phyloP scores from a whole-genome alignment of 208 protist species.

The Leishmania turanica region DNA sequence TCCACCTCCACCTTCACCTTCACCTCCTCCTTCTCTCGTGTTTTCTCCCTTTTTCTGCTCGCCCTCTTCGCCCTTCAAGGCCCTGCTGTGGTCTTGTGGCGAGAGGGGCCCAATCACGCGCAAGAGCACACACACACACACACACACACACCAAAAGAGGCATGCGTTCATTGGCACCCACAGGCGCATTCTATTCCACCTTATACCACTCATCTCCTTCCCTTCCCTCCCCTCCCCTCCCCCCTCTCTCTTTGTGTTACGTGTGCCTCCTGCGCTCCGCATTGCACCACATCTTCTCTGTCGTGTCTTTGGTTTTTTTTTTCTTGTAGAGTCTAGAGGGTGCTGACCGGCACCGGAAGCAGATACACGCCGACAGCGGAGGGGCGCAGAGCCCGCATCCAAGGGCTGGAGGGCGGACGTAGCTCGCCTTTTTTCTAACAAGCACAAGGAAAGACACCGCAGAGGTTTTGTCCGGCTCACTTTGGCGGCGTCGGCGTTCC shows the following conservation, averaged over 20 bases:
- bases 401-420: not conserved
- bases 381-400: not conserved
- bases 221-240: not conserved
- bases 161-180: not conserved
- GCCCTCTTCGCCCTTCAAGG: not conserved
- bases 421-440: not conserved
- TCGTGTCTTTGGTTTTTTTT: not conserved
- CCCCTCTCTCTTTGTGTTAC: not conserved
- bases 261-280: not conserved
- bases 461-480: not conserved
- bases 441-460: not conserved
- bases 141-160: not conserved
- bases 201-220: slow-evolving; percentile 13
- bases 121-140: too few relatives aligned
- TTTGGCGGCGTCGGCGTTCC: not conserved
- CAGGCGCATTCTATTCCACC: not conserved
- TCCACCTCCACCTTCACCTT: too few relatives aligned
- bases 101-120: not conserved
- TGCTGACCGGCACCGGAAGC: not conserved
- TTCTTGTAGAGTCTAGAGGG: not conserved
- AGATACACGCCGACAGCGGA: not conserved
- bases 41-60: not conserved
- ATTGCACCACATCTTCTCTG: not conserved
- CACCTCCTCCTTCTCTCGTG: not conserved
- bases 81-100: not conserved